These are phyloP conservation scores for Punica granatum DNA, from an alignment of 345 rosid genomes.

Conservation along the genomic window DNA sequence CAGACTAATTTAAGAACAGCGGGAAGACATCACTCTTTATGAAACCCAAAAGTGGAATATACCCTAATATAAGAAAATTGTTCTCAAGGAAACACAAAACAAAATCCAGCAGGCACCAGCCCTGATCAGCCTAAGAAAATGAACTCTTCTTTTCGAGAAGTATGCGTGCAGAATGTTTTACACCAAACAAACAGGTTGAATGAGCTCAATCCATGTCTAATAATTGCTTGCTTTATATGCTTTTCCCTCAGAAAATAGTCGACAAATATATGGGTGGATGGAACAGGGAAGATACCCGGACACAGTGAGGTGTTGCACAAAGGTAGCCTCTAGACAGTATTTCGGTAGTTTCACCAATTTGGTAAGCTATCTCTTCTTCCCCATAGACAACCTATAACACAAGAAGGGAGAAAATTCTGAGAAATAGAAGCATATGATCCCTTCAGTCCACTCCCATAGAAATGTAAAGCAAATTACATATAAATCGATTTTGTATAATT, in stretches of 20 bases:
- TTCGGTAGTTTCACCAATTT: conserved; percentile 88
- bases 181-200: neutral
- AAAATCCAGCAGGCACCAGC: no score
- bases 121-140: neutral
- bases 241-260: neutral
- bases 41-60: neutral
- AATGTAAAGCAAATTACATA: neutral
- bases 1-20: conserved; percentile 4
- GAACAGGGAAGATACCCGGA: conserved; percentile 43
- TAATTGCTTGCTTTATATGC: neutral
- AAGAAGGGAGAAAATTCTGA: conserved; percentile 1
- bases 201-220: neutral
- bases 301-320: conserved; percentile 94
- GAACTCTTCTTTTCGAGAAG: neutral
- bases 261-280: neutral
- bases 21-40: neutral
- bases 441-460: neutral
- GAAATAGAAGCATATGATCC: neutral
- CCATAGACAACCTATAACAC: conserved; percentile 57
- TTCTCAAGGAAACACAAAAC: neutral
- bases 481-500: neutral
- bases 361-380: conserved; percentile 88
- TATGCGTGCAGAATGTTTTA: no score
- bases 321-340: conserved; percentile 75
- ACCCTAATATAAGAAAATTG: neutral